phyloP scores from a whole-genome alignment of 208 protist species.

The Trypanosoma congolense region DNA sequence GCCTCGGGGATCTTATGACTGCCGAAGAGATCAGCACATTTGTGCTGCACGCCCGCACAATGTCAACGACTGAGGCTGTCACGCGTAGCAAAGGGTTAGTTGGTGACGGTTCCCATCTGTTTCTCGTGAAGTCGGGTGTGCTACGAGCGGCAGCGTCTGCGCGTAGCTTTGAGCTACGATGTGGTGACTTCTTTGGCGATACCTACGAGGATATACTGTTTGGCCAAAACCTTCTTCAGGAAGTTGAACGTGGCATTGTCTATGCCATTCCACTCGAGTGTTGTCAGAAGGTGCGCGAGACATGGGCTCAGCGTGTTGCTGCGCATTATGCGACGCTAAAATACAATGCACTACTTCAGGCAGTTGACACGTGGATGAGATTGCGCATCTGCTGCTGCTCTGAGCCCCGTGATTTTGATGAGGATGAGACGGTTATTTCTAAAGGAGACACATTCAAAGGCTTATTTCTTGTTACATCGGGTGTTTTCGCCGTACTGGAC shows the following conservation, averaged over 20 bases:
- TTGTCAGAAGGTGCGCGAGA: conserved; percentile 22
- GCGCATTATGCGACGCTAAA: conserved; percentile 27
- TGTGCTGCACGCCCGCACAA: conserved; percentile 49
- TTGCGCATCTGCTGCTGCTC: conserved; percentile 50
- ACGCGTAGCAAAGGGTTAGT: conserved; percentile 49
- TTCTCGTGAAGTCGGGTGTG: conserved; percentile 56
- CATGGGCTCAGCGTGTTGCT: conserved; percentile 33
- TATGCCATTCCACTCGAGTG: conserved; percentile 50
- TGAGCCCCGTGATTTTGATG: conserved; percentile 2
- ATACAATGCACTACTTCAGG: conserved; percentile 41
- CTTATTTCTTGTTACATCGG: conserved; percentile 40
- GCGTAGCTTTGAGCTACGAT: conserved; percentile 28
- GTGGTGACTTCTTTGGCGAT: conserved; percentile 75
- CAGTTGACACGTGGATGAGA: conserved; percentile 41
- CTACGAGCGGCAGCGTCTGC: conserved; percentile 38
- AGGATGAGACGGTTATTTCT: conserved; percentile 29
- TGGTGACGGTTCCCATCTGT: conserved; percentile 60
- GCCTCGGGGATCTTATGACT: conserved; percentile 25
- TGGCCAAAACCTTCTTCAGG: conserved; percentile 29
- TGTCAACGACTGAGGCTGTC: conserved; percentile 50
- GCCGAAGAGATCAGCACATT: conserved; percentile 25
- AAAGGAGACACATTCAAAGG: conserved; percentile 24
- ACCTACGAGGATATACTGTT: conserved; percentile 35
- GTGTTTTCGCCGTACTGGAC: conserved; percentile 30
- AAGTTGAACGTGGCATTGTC: conserved; percentile 52